A percentile compares a stretch with the other conserved stretches of the same genome.
Conservation (phyloP, 2,329 filamentous ascomycete species). For the Ophiostoma himal-ulmi region DNA sequence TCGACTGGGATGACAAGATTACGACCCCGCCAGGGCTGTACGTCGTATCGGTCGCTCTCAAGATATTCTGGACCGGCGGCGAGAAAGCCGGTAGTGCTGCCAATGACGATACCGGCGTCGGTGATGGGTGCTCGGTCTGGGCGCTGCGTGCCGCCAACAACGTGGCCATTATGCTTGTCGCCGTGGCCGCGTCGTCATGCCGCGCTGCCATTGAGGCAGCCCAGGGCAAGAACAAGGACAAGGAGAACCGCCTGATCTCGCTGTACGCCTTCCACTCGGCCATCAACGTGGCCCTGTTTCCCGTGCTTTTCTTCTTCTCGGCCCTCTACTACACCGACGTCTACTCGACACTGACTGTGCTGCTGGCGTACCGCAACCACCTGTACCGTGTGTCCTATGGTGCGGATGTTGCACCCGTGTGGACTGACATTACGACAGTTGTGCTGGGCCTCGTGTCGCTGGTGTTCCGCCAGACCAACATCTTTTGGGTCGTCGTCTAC, state of each 20-base stretch:
- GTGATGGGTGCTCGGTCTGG: constrained; percentile 29
- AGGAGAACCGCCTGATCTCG: constrained; percentile 34
- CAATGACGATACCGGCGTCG: neutral
- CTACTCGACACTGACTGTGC: constrained; percentile 68
- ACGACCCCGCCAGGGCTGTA: constrained; percentile 84
- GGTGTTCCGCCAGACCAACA: constrained; percentile 85
- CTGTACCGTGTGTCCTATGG: constrained; percentile 35
- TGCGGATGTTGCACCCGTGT: constrained; percentile 31
- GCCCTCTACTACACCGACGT: constrained; percentile 94
- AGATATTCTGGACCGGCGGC: constrained; percentile 19
- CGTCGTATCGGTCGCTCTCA: constrained; percentile 23
- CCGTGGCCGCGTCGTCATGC: constrained; percentile 45
- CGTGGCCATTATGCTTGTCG: constrained; percentile 39
- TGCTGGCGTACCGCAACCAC: constrained; percentile 60
- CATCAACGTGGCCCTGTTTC: constrained; percentile 78
- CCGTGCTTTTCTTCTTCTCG: constrained; percentile 91
- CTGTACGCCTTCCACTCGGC: constrained; percentile 54
- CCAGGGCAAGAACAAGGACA: constrained; percentile 29
- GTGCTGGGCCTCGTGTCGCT: constrained; percentile 60
- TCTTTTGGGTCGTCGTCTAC: constrained; percentile 87
- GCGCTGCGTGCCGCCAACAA: constrained; percentile 47
- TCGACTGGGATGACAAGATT: constrained; percentile 90
- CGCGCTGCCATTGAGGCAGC: constrained; percentile 46
- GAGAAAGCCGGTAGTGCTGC: neutral
- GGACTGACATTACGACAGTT: constrained; percentile 43